A percentile compares a stretch with the other conserved stretches of the same genome.
Evolutionary conservation across 192 early-diverging fungal genomes (phyloP).

Genomic region (Funneliformis geosporum): DNA sequence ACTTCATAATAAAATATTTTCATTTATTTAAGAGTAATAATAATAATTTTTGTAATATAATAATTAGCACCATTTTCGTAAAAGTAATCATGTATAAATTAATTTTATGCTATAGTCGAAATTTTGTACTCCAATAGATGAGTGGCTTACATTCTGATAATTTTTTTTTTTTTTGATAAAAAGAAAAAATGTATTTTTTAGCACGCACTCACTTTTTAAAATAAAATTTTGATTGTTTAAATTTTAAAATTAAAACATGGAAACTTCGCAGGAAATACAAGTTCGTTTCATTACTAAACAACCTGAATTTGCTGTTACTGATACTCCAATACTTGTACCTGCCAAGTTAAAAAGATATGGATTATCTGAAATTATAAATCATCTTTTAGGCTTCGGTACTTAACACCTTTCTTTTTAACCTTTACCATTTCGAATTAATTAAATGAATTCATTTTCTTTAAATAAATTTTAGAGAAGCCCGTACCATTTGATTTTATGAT

Average conservation of each 20-base stretch:
- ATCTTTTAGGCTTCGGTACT: conserved; percentile 63
- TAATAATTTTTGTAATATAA: too few relatives aligned
- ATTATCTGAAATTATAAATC: conserved; percentile 94
- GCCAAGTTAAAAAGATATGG: conserved; percentile 82
- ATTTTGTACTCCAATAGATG: too few relatives aligned
- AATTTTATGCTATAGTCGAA: too few relatives aligned
- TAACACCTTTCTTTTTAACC: neutral
- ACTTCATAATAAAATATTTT: too few relatives aligned
- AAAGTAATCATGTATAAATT: too few relatives aligned
- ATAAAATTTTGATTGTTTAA: neutral
- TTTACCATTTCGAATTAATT: neutral
- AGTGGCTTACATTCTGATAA: too few relatives aligned
- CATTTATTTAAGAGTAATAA: too few relatives aligned
- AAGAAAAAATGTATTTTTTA: too few relatives aligned
- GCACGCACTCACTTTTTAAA: too few relatives aligned
- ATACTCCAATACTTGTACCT: conserved; percentile 86
- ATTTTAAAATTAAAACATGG: conserved; percentile 31
- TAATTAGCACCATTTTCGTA: too few relatives aligned
- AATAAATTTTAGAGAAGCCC: conserved; percentile 57
- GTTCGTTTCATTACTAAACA: conserved; percentile 83
- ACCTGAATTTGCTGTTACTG: conserved; percentile 71
- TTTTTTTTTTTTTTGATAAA: too few relatives aligned
- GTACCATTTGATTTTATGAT: conserved; percentile 93
- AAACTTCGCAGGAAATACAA: conserved; percentile 52
- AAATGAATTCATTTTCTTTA: neutral